Percentiles rank a stretch among this genome's conserved stretches.
These are phyloP conservation scores for Luffa acutangula DNA, from an alignment of 306 rosid genomes.

Conservation along the genomic window DNA sequence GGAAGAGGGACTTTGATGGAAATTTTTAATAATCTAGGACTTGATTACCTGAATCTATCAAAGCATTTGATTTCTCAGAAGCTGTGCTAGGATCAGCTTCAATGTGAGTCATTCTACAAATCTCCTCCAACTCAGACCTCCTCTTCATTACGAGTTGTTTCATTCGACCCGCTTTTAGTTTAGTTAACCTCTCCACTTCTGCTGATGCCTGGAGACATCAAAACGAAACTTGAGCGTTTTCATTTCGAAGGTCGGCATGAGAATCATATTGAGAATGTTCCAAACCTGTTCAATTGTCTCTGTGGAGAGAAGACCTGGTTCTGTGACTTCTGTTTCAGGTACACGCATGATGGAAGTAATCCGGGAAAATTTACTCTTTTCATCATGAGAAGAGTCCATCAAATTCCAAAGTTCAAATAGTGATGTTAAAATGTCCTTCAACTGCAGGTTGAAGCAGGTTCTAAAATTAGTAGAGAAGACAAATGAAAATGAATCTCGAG, in stretches of 20 bases:
- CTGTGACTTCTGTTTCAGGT: conserved; percentile 54
- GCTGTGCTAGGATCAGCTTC: conserved; percentile 85
- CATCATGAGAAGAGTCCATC: conserved; percentile 92
- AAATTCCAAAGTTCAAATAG: conserved; percentile 88
- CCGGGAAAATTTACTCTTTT: conserved; percentile 47
- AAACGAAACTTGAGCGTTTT: conserved; percentile 4
- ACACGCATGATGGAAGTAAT: conserved; percentile 42
- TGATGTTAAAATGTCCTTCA: conserved; percentile 54
- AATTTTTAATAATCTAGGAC: background rate
- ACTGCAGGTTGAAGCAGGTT: conserved; percentile 43
- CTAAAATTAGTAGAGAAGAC: background rate
- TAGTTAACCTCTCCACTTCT: conserved; percentile 76
- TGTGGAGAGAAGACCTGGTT: conserved; percentile 59
- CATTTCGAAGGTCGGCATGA: background rate
- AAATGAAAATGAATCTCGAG: conserved; percentile 1
- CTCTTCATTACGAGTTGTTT: conserved; percentile 86
- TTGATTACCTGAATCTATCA: conserved; percentile 77
- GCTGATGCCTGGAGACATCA: conserved; percentile 54
- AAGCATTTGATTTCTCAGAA: conserved; percentile 79
- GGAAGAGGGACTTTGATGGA: background rate
- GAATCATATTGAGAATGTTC: conserved; percentile 8
- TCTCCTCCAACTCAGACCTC: conserved; percentile 79
- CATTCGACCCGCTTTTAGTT: conserved; percentile 92
- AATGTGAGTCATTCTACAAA: conserved; percentile 68
- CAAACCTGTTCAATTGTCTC: conserved; percentile 70